Evolutionary conservation across 2,329 filamentous ascomycete genomes (phyloP).

Genomic region (Hypoxylon sp.): DNA sequence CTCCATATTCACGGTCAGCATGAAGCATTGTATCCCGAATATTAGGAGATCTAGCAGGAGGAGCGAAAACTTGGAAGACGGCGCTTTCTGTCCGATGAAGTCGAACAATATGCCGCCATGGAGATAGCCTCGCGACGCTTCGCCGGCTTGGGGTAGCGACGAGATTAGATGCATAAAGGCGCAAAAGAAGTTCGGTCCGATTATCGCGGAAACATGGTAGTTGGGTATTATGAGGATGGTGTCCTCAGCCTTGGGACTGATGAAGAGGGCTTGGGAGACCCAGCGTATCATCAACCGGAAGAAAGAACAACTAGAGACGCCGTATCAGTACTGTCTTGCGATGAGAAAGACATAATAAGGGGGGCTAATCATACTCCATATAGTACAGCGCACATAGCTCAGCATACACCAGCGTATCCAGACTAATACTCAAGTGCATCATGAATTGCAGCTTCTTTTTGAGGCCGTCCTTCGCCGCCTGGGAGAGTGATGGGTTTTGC

Average conservation of each 20-base stretch:
- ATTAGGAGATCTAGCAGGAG: constrained; percentile 70
- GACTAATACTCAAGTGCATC: constrained; percentile 70
- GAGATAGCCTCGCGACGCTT: constrained; percentile 74
- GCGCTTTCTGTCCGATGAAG: constrained; percentile 76
- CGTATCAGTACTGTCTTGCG: constrained; percentile 2
- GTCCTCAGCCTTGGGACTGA: constrained; percentile 73
- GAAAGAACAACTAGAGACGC: constrained; percentile 71
- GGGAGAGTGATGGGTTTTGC: constrained; percentile 51
- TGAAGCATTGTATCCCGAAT: constrained; percentile 71
- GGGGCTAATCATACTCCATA: constrained; percentile 71
- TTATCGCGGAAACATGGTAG: constrained; percentile 70
- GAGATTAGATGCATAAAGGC: constrained; percentile 71
- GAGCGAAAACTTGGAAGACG: constrained; percentile 69
- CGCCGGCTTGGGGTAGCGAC: constrained; percentile 70
- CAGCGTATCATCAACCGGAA: constrained; percentile 73
- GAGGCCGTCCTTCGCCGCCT: constrained; percentile 56
- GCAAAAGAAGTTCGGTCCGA: constrained; percentile 72
- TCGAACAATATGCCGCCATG: constrained; percentile 78
- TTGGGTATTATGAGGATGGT: constrained; percentile 70
- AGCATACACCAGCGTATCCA: constrained; percentile 75
- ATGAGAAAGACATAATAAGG: constrained; percentile 2
- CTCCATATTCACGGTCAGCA: constrained; percentile 75
- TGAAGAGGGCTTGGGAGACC: constrained; percentile 73
- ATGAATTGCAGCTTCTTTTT: constrained; percentile 73
- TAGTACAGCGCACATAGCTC: constrained; percentile 78